These are phyloP conservation scores for Blakeslea trispora DNA, from an alignment of 371 early-diverging fungal genomes.

Conservation along the genomic window DNA sequence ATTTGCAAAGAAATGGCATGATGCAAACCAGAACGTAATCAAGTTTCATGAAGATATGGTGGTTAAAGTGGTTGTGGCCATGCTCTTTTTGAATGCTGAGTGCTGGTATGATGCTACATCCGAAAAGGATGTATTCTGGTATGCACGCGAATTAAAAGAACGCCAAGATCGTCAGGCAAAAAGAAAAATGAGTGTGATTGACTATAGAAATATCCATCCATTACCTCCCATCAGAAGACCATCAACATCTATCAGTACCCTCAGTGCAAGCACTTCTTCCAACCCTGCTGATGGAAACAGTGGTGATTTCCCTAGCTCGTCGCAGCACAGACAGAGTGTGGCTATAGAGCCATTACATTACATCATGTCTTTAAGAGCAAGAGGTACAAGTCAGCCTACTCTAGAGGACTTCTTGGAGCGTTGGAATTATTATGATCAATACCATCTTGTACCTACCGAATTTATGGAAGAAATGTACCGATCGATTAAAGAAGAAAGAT, in stretches of 20 bases:
- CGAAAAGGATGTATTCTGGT: constrained; percentile 52
- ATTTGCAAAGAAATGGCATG: constrained; percentile 81
- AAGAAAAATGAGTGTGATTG: constrained; percentile 36
- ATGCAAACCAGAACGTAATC: constrained; percentile 59
- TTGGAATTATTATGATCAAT: constrained; percentile 52
- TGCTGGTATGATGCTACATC: constrained; percentile 72
- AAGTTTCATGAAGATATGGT: constrained; percentile 64
- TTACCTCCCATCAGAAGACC: constrained; percentile 9
- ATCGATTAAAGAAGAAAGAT: constrained; percentile 50
- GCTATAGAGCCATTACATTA: constrained; percentile 47
- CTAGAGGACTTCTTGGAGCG: constrained; percentile 46
- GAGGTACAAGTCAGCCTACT: constrained; percentile 28
- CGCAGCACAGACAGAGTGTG: constrained; percentile 27
- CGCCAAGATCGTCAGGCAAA: constrained; percentile 36
- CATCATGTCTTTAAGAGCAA: constrained; percentile 37
- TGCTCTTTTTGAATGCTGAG: constrained; percentile 88
- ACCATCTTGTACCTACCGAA: constrained; percentile 43
- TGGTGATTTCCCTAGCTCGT: neutral
- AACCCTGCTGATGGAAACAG: no score
- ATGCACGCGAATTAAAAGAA: constrained; percentile 46
- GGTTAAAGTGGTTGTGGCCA: constrained; percentile 79
- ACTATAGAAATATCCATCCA: constrained; percentile 18
- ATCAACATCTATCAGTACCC: constrained; percentile 9
- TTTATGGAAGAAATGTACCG: constrained; percentile 55
- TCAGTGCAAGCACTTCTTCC: neutral